Conservation (phyloP, 1,139 yeast genomes). For the Suhomyces guaymorum region DNA sequence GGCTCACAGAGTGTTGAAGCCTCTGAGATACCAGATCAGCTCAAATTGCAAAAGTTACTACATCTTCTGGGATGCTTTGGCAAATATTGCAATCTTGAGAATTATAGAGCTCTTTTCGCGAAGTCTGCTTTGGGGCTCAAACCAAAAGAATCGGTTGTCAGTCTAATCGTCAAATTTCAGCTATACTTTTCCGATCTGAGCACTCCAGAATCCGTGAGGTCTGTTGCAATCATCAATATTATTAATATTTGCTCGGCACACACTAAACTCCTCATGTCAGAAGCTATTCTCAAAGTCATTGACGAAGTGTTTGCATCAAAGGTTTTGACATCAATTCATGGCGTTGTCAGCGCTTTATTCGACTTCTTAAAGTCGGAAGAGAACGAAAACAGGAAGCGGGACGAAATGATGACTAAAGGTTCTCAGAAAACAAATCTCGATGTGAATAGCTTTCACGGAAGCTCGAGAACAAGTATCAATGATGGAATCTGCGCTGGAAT, state of each 20-base stretch:
- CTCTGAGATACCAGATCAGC: constrained; percentile 27
- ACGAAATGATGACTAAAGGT: too few species aligned
- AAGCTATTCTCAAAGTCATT: constrained; percentile 50
- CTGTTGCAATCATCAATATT: constrained; percentile 57
- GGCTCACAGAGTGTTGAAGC: constrained; percentile 7
- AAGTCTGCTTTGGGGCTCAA: constrained; percentile 44
- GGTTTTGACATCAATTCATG: constrained; percentile 40
- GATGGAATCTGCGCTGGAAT: constrained; percentile 76
- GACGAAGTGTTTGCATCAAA: constrained; percentile 48
- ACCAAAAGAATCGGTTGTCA: constrained; percentile 54
- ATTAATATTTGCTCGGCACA: constrained; percentile 59
- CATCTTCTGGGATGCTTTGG: constrained; percentile 72
- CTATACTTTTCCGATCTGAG: constrained; percentile 48
- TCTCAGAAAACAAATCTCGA: too few species aligned
- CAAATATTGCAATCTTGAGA: constrained; percentile 60
- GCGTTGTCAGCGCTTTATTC: constrained; percentile 55
- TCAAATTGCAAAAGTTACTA: constrained; percentile 56
- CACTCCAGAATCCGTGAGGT: constrained; percentile 32
- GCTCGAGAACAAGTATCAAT: constrained; percentile 43
- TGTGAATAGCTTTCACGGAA: constrained; percentile 56
- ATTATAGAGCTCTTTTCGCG: constrained; percentile 39
- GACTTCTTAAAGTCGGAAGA: constrained; percentile 59
- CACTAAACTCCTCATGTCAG: constrained; percentile 61
- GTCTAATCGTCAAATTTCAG: constrained; percentile 56
- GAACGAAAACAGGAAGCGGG: too few species aligned